Evolutionary conservation across 129 eudicot species (phyloP), one percentile per base, ranked within the genome.

Genomic region (Artemisia argyi): DNA sequence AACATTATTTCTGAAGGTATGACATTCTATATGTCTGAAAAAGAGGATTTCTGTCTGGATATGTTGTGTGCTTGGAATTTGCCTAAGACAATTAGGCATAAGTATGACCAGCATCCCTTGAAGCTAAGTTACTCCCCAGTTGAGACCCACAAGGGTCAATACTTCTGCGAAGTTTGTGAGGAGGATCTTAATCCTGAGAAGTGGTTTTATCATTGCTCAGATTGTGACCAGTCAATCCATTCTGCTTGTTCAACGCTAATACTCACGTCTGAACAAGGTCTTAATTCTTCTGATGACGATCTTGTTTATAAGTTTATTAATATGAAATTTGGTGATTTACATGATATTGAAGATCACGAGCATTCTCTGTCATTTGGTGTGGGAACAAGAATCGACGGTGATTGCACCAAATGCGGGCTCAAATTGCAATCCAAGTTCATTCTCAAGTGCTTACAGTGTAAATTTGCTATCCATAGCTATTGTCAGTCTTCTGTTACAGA

Each of bases 141-240:
- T 1, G 49, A 24, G 51, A 59, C 64, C 66, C 77, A 71, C 22
- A 72, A 58, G 51, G 50, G 66, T 12, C 35, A n/a, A 64, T 78
- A 61, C 42, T 53, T 52, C 3, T 71, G 82, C 32, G 77, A 78
- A 54, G 51, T 71, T 64, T 78, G 73, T 64, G 77, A 78, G 51
- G 61, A 42, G 42, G 24, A 44, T 9, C 35, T 64, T 8, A 24
- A 54, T 53, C 77, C 76, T 1, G 26, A 69, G 11, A 5, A 30
- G 30, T 76, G 75, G 72, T 63, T 71, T 42, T 71, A 24, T 24
- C 26, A 24, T 24, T 24, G 73, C 49, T 24, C 22, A 12, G 56
- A 32, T 62, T 69, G 76, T 63, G 65, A 3, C 14, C 76, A 69
- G 5, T 77, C 70, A 6, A 24, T 62, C 28, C 77, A 78, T 71